A percentile compares a stretch with the other conserved stretches of the same genome.
These are phyloP conservation scores for Salvia rosmarinus DNA, from an alignment of 257 asterid genomes.

Conservation along the genomic window DNA sequence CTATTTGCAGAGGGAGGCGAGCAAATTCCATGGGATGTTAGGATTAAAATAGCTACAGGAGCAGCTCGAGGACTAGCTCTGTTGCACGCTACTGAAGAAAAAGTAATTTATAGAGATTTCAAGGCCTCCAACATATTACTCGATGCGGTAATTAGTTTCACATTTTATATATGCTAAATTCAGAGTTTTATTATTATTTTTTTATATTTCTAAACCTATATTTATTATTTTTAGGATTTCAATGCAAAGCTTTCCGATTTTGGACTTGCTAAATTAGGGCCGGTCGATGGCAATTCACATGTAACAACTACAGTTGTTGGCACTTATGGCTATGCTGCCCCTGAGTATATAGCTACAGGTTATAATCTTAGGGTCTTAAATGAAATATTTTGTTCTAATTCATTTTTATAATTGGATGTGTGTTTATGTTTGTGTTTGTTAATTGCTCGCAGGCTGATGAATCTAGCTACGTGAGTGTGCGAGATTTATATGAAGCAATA, in stretches of 20 bases:
- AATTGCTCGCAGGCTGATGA: slow-evolving; percentile 53
- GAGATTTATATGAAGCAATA: no score
- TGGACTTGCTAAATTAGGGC: slow-evolving; percentile 92
- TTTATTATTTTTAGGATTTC: slow-evolving; percentile 47
- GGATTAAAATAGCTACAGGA: slow-evolving; percentile 73
- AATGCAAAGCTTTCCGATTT: slow-evolving; percentile 90
- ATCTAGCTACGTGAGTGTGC: no score
- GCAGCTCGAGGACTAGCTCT: slow-evolving; percentile 79
- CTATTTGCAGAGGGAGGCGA: slow-evolving; percentile 57
- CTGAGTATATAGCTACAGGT: slow-evolving; percentile 87
- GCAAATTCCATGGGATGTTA: slow-evolving; percentile 69
- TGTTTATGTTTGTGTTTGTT: no score
- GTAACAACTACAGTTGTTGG: slow-evolving; percentile 75
- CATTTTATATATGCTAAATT: no score
- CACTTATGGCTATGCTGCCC: slow-evolving; percentile 90
- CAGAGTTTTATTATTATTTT: no score
- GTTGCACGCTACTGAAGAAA: slow-evolving; percentile 68
- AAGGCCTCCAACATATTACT: slow-evolving; percentile 80
- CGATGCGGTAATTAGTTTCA: slow-evolving; percentile 45
- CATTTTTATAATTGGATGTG: no score
- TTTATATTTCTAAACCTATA: not conserved
- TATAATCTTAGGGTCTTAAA: no score
- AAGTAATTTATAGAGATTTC: slow-evolving; percentile 78
- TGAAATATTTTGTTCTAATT: no score
- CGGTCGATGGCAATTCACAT: slow-evolving; percentile 72